Conservation (phyloP, 2,329 filamentous ascomycete genomes). For the Aaosphaeria pasadenensis region DNA sequence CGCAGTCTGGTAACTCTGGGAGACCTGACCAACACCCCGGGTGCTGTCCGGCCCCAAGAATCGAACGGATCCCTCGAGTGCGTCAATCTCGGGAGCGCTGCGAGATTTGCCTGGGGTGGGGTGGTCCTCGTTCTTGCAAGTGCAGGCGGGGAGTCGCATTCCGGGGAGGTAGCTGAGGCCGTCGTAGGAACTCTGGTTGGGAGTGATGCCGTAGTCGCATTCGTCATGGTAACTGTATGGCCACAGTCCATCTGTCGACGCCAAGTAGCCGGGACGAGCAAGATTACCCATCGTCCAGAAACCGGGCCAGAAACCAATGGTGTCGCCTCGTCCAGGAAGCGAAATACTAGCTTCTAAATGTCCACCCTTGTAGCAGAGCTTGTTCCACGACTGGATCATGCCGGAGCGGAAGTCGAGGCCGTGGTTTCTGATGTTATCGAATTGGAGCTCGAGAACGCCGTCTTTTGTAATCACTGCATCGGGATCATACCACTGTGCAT, state of each 20-base stretch:
- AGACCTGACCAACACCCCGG: conserved; percentile 59
- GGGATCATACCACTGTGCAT: conserved; percentile 63
- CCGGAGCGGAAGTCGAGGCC: conserved; percentile 65
- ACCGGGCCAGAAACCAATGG: conserved; percentile 70
- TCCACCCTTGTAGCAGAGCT: conserved; percentile 70
- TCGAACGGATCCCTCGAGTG: conserved; percentile 63
- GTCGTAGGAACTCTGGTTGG: conserved; percentile 67
- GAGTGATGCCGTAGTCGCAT: conserved; percentile 69
- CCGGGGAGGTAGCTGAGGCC: conserved; percentile 66
- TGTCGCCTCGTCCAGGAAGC: conserved; percentile 63
- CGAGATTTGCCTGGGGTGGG: conserved; percentile 63
- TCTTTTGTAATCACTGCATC: conserved; percentile 62
- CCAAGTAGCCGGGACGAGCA: conserved; percentile 65
- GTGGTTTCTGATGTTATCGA: conserved; percentile 65
- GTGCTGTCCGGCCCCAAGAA: conserved; percentile 49
- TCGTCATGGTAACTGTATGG: conserved; percentile 69
- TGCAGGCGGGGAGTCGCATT: conserved; percentile 68
- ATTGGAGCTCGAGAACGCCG: conserved; percentile 61
- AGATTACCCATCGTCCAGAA: conserved; percentile 76
- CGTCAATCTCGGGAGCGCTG: conserved; percentile 70
- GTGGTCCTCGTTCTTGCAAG: conserved; percentile 63
- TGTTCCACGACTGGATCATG: conserved; percentile 75
- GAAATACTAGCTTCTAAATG: conserved; percentile 69
- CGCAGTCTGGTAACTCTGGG: conserved; percentile 65
- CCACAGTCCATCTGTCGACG: conserved; percentile 71